Percentiles rank a stretch among this genome's conserved stretches.
Evolutionary conservation across 2,329 filamentous ascomycete genomes (phyloP).

Genomic region (Amylocarpus encephaloides): DNA sequence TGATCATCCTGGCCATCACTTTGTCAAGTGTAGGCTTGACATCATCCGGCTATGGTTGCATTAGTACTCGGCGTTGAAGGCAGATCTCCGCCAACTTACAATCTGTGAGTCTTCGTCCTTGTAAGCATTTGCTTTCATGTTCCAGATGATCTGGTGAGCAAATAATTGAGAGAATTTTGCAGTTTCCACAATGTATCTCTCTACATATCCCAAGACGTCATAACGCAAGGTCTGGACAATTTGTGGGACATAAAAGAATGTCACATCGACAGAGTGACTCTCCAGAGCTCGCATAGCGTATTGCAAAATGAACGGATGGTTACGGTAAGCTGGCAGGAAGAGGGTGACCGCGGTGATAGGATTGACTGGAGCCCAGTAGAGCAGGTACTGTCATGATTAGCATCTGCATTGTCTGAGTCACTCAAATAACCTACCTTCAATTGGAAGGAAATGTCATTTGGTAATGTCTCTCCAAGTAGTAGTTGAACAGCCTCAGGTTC

Average conservation of each 20-base stretch:
- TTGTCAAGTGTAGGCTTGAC: slow-evolving; percentile 91
- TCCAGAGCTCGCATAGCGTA: slow-evolving; percentile 95
- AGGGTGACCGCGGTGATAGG: slow-evolving; percentile 89
- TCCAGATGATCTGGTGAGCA: slow-evolving; percentile 99
- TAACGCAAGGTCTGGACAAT: slow-evolving; percentile 94
- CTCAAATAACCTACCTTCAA: slow-evolving; percentile 57
- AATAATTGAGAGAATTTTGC: slow-evolving; percentile 97
- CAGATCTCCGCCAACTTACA: slow-evolving; percentile 41
- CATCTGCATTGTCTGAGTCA: background rate
- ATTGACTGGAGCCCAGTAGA: slow-evolving; percentile 91
- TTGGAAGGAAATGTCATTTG: slow-evolving; percentile 73
- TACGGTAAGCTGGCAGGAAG: slow-evolving; percentile 84
- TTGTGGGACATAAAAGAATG: slow-evolving; percentile 98
- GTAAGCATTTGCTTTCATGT: slow-evolving; percentile 98
- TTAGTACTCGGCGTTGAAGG: slow-evolving; percentile 10
- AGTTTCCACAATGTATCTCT: slow-evolving; percentile 93
- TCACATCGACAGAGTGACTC: slow-evolving; percentile 90
- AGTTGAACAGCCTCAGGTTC: slow-evolving; percentile 80
- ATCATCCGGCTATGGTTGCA: slow-evolving; percentile 60
- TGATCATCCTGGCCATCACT: slow-evolving; percentile 78
- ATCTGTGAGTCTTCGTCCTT: slow-evolving; percentile 91
- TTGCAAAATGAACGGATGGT: slow-evolving; percentile 89
- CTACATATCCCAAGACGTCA: slow-evolving; percentile 87
- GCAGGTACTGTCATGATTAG: slow-evolving; percentile 58
- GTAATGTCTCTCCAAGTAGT: slow-evolving; percentile 69